Evolutionary conservation across 768 basidiomycete genomes (phyloP).

Genomic region (Galerina marginata): DNA sequence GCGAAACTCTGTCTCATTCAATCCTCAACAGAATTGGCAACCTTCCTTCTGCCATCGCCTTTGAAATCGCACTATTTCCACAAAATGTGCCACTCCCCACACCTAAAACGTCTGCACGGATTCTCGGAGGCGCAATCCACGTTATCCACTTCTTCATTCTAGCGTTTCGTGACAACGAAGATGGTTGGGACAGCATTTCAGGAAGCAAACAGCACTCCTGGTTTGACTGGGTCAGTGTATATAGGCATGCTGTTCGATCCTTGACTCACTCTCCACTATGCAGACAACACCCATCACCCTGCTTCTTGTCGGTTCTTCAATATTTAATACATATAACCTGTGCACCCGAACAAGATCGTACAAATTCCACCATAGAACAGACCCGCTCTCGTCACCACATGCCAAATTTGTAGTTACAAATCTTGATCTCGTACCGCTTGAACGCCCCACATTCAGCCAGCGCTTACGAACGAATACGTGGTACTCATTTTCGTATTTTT

Average conservation of each 20-base stretch:
- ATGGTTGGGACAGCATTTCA: constrained; percentile 83
- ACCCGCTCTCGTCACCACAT: constrained; percentile 73
- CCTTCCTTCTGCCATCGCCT: constrained; percentile 74
- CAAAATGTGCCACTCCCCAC: constrained; percentile 77
- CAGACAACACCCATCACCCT: constrained; percentile 72
- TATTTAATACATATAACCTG: constrained; percentile 67
- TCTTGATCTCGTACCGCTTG: constrained; percentile 49
- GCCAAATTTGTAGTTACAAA: constrained; percentile 68
- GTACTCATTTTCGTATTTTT: constrained; percentile 58
- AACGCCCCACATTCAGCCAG: constrained; percentile 48
- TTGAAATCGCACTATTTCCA: constrained; percentile 84
- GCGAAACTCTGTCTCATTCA: constrained; percentile 11
- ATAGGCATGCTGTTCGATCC: background rate
- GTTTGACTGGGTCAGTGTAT: constrained; percentile 77
- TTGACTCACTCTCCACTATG: constrained; percentile 8
- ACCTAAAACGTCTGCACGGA: constrained; percentile 66
- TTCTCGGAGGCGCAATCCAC: constrained; percentile 70
- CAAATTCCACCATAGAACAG: constrained; percentile 64
- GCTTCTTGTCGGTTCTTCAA: constrained; percentile 56
- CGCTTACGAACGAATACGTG: constrained; percentile 53
- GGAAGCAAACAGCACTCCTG: constrained; percentile 67
- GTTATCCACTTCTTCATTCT: constrained; percentile 67
- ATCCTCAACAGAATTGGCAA: constrained; percentile 52
- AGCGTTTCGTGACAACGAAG: constrained; percentile 67
- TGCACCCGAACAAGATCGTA: constrained; percentile 75